Conservation (phyloP, 345 rosid species). For the Odontarrhena argentea region DNA sequence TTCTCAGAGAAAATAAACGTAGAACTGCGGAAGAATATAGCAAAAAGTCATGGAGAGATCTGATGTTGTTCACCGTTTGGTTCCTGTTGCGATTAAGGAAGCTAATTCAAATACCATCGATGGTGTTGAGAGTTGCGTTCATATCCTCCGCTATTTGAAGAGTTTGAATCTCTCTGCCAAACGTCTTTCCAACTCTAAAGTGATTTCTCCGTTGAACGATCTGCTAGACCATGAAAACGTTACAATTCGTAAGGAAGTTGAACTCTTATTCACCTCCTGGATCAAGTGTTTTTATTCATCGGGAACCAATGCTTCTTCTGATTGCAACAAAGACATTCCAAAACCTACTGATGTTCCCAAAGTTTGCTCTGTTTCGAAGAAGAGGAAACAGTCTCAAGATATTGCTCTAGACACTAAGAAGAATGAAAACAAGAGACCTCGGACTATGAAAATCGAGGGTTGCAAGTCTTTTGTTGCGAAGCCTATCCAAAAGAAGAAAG, state of each 20-base stretch:
- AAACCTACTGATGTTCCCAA: neutral
- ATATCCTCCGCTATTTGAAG: constrained; percentile 5
- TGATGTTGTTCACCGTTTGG: constrained; percentile 9
- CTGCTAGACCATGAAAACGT: neutral
- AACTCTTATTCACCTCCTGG: neutral
- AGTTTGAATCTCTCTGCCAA: neutral
- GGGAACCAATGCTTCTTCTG: neutral
- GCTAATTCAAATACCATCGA: neutral
- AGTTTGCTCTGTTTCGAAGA: neutral
- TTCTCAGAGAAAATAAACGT: too few species aligned
- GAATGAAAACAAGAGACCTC: neutral
- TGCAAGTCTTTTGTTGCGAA: neutral
- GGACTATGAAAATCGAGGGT: neutral
- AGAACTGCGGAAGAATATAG: too few species aligned
- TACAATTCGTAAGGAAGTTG: neutral
- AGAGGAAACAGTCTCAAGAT: neutral
- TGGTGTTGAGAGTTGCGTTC: neutral
- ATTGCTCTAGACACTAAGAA: neutral
- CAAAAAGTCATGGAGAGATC: neutral
- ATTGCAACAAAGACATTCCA: neutral
- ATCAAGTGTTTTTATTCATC: neutral
- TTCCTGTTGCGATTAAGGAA: neutral
- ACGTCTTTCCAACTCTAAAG: neutral
- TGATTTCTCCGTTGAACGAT: constrained; percentile 2
- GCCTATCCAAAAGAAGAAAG: neutral